Base-by-base conservation (phyloP, 352 stramenopile species). In the Peronosclerospora sorghi region DNA sequence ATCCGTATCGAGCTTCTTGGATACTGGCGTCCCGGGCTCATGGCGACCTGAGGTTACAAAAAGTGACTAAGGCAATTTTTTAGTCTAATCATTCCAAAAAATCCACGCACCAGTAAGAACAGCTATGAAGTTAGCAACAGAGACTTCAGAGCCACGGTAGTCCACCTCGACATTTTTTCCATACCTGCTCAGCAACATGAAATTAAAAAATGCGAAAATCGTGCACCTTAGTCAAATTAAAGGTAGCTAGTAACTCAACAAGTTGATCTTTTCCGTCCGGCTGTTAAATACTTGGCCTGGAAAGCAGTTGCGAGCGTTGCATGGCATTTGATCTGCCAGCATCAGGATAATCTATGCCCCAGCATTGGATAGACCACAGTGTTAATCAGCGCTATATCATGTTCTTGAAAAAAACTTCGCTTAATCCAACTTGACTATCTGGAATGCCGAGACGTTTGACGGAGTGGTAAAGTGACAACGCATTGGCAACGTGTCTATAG, bases 261-360 rank as follows among this genome's bases (percentile, higher is more conserved):
- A 60, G 35, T 96, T 92, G 52, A 93, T 92, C 49, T 93, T 83
- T 55, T 94, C 74, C 32, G 81, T 75, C 35, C 80, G 76, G 44
- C 77, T 92, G 52, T 95, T 94, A 48, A 94, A 96, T 9, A 95
- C 74, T 55, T 95, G 64, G 8, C 84, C 86, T 5, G 83, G 81
- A 54, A 90, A 94, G 56, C 84, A 88, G 48, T 96, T 96, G 38
- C 83, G 68, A 15, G 82, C 61, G 47, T 96, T 95, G 71, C 86
- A 96, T 10, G 86, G 83, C 67, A 97, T 96, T 80, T 98, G 90
- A 65, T 98, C 91, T 2, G 88, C 93, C n/a, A 98, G 70, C 89
- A 97, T 91, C 27, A 98, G 55, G 45, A 96, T 90, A 59, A 98
- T 97, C 64, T 92, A 18, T 5, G 28, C 3, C n/a, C 21, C 21